Evolutionary conservation across 192 early-diverging fungal species (phyloP), one percentile per base, ranked within the genome.

Genomic region (Thamnidium elegans): DNA sequence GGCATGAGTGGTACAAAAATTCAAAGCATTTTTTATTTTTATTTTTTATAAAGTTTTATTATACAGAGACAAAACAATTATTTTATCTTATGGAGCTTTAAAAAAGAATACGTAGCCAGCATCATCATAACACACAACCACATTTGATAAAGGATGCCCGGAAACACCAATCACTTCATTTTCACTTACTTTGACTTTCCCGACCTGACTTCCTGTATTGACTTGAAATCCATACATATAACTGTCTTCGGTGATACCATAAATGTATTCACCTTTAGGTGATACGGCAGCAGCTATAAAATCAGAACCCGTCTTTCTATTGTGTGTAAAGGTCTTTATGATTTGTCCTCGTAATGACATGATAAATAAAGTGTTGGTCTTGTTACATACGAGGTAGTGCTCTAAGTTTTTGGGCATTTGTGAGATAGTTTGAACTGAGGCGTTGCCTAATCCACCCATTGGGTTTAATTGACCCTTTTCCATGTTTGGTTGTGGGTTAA

Each of bases 111-210:
- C 77, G 67, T 81, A 69, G 14, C 92, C 90, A 69, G 86, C 78
- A 45, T 92, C 89, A 13, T 77, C 79, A 63, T 83, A 81, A 10
- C 83, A 65, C 1, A 88, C 89, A 43, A 91, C 15, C 42, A 95
- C 82, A 69, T 95, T 98, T 10, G 92, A 78, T 31, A 83, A 86
- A 15, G 96, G 96, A 78, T 98, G 96, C 34, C 85, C 73, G 1
- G 80, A 78, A 45, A 96, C 77, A 2, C 92, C 92, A 63, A 90
- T 84, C 0, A 96, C 79, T 50, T 95, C 92, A 0, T 78, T 65
- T 11, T 87, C 85, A 0, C 58, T 60, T 56, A 88, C 75, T 70
- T 87, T 82, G 39, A 74, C 62, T 7, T 73, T 39, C 7, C 65
- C 65, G 4, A 82, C 70, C 10, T 80, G 47, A 7, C 71, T 68